Conservation (phyloP, 2,329 filamentous ascomycete species). For the Chaetomium sp. region DNA sequence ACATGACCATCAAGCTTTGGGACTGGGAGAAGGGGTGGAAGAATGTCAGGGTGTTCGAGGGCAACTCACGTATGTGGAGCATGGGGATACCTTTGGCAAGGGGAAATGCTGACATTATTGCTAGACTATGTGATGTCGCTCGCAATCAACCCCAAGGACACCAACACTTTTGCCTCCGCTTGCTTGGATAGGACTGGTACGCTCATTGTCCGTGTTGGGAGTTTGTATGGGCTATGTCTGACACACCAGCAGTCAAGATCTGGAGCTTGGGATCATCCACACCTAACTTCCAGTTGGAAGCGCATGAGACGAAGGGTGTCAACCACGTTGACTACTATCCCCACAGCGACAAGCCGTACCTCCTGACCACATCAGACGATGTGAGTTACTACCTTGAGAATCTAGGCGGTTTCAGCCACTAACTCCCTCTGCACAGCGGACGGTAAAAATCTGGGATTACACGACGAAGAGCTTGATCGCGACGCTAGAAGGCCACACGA, state of each 20-base stretch:
- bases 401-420: not conserved
- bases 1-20: slow-evolving; percentile 98
- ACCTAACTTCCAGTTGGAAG: slow-evolving; percentile 93
- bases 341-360: slow-evolving; percentile 71
- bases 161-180: slow-evolving; percentile 84
- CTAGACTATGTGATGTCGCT: slow-evolving; percentile 48
- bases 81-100: slow-evolving; percentile 47
- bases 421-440: slow-evolving; percentile 42
- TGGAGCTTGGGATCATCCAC: slow-evolving; percentile 93
- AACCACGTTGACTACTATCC: slow-evolving; percentile 93
- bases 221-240: not conserved
- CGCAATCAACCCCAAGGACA: slow-evolving; percentile 96
- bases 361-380: slow-evolving; percentile 94
- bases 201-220: not conserved
- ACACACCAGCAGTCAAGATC: slow-evolving; percentile 45
- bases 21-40: slow-evolving; percentile 99
- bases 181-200: slow-evolving; percentile 80
- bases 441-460: slow-evolving; percentile 98
- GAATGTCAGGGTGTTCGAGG: slow-evolving; percentile 93
- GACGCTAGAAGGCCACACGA: slow-evolving; percentile 92
- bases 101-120: slow-evolving; percentile 8
- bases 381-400: slow-evolving; percentile 1
- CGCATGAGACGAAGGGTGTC: slow-evolving; percentile 93
- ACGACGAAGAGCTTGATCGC: slow-evolving; percentile 96
- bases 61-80: slow-evolving; percentile 58